phyloP scores from a whole-genome alignment of 2,329 filamentous ascomycete species.

The Aciculosporium take region DNA sequence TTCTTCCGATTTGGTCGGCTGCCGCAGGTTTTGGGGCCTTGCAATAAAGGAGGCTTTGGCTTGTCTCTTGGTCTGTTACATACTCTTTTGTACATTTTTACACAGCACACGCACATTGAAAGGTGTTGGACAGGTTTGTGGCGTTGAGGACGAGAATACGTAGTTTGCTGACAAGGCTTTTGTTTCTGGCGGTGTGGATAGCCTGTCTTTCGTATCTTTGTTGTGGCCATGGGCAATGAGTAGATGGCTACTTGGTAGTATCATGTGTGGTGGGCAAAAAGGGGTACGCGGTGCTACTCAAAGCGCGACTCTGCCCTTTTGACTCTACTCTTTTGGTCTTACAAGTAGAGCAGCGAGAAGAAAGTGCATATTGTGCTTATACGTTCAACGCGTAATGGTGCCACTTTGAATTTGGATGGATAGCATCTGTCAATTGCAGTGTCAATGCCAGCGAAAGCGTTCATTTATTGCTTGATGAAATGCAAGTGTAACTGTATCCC shows the following conservation, averaged over 20 bases:
- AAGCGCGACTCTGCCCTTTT: not conserved
- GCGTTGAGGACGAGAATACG: constrained; percentile 15
- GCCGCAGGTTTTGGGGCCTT: not conserved
- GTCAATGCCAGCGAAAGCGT: no score
- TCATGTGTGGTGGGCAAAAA: constrained; percentile 2
- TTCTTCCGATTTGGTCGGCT: not conserved
- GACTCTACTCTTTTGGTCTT: not conserved
- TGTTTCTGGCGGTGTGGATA: constrained; percentile 16
- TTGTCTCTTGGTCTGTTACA: not conserved
- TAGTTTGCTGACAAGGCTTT: constrained; percentile 6
- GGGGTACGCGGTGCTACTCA: not conserved
- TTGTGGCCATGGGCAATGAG: constrained; percentile 17
- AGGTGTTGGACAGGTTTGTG: constrained; percentile 25
- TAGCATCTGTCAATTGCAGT: no score
- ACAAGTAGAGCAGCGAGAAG: no score
- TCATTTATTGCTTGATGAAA: no score
- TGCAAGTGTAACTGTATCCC: no score
- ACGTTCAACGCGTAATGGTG: no score
- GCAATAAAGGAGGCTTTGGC: not conserved
- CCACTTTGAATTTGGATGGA: no score
- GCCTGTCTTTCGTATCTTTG: constrained; percentile 8
- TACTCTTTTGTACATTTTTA: constrained; percentile 25
- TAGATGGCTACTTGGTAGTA: constrained; percentile 1
- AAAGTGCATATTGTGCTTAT: no score
- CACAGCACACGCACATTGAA: constrained; percentile 32